Base-by-base conservation (phyloP, 352 stramenopile species). In the Phytophthora citrophthora region DNA sequence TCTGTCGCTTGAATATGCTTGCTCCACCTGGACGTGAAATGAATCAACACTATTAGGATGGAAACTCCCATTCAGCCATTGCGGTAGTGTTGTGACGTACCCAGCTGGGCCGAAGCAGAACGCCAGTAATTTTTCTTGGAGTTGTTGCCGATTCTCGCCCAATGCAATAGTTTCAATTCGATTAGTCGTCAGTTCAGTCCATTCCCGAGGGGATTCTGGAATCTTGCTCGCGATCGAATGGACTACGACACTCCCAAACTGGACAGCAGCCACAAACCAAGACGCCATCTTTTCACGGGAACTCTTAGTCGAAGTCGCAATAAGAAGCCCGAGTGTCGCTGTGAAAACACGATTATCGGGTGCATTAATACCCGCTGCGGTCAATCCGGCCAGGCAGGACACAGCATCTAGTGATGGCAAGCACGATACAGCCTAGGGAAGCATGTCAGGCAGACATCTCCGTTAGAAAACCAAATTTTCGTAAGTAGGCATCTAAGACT, bases 181-280 rank as follows among this genome's bases (percentile, higher is more conserved):
- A 38, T 15, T 52, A 53, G 41, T 44, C 7, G 38, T 34, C 15
- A 43, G 29, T 27, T 60, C 24, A 38, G 48, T 57, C 60, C 44
- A 74, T 31, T 64, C 48, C 31, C 8, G n/a, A 49, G 69, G 55
- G 15, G 54, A 74, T 47, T 6, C 16, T 23, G 29, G 29, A 9
- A 12, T 26, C 24, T 45, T 29, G 24, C 45, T 27, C 16, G 20
- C 15, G 10, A 40, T 16, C 18, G 44, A 46, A 50, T 61, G 48
- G 9, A 32, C 24, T 36, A 29, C 23, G 26, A 47, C n/a, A 32
- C 3, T 55, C 2, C 64, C 61, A 61, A 61, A 74, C 39, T 64
- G 73, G 41, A 55, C 77, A 4, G 39, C 38, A 64, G 79, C 71
- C 50, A 85, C 47, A 34, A 76, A 76, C 58, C 62, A 64, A 6